phyloP scores from a whole-genome alignment of 495 filamentous ascomycete species.

The Achaetomiella virescens region DNA sequence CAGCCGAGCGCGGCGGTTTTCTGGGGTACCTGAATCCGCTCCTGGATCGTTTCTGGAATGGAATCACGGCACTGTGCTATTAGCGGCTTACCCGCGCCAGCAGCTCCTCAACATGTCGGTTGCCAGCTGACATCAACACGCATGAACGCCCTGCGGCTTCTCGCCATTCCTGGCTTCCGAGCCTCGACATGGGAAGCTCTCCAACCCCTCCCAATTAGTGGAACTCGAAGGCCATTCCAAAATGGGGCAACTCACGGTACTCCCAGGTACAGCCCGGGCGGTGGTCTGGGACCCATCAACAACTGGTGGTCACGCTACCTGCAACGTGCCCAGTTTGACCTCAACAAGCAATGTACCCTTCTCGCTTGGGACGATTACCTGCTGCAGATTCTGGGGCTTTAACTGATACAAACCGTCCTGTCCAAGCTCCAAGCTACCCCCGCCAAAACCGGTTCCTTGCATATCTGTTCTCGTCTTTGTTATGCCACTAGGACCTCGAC shows the following conservation, averaged over 20 bases:
- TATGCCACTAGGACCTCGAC: neutral
- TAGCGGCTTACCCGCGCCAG: neutral
- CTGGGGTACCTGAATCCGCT: neutral
- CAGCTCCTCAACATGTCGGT: neutral
- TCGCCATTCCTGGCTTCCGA: neutral
- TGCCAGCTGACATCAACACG: neutral
- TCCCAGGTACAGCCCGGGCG: neutral
- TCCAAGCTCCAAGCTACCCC: too few relatives aligned
- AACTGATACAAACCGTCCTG: too few relatives aligned
- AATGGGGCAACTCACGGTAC: neutral
- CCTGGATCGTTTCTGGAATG: conserved; percentile 1
- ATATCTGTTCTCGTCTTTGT: neutral
- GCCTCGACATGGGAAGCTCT: too few relatives aligned
- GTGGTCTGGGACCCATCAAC: neutral
- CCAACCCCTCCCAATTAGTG: too few relatives aligned
- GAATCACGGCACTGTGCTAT: neutral
- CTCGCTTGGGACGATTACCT: neutral
- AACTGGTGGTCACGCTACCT: neutral
- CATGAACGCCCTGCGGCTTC: neutral
- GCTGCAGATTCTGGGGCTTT: neutral
- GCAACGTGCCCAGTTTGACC: neutral
- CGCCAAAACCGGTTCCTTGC: too few relatives aligned
- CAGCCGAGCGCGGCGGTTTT: neutral
- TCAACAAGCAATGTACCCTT: neutral
- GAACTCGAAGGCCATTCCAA: neutral